Evolutionary conservation across 2,329 filamentous ascomycete genomes (phyloP), one percentile per base, ranked within the genome.

Genomic region (Apiospora marii): DNA sequence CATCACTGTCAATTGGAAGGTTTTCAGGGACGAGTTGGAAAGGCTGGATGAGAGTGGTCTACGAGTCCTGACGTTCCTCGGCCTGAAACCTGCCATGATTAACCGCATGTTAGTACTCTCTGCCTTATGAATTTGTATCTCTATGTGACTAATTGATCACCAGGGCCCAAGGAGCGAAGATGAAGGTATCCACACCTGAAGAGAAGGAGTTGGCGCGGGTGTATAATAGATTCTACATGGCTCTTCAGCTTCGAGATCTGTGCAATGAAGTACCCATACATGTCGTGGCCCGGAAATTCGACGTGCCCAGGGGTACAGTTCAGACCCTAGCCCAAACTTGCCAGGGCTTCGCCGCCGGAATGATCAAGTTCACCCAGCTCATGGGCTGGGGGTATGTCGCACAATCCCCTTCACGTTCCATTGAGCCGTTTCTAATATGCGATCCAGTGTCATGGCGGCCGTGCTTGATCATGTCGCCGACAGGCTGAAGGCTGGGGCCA

Each of bases 381-480:
- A 94, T 95, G 93, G 90, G 88, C 2, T 94, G 92, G 92, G 89
- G 88, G 87, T 88, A 78, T 77, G 84, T 81, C 24, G 61, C 67
- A 68, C 22, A 30, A 49, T 75, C 75, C 34, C 22, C 8, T 46
- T 37, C 27, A 34, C 44, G 34, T 27, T 8, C 37, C 34, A 1
- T n/a, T 16, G 30, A 41, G 19, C 46, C 14, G 12, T 49, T 7
- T 71, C 72, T 74, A 70, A 77, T 67, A n/a, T 22, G 61, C 30
- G 22, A 64, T 24, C 71, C 71, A 91, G 91, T 1, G 90, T 92
- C 77, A 88, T 95, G 79, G 90, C 90, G 8, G 92, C 91, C 5
- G 91, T 92, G 8, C 84, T 95, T 44, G 92, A 94, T 75, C 93
- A 95, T 78, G 94, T 93, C 83, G 90, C 91, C 0, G 92, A 94